Percentiles rank a stretch among this genome's conserved stretches.
These are phyloP conservation scores for Thielaviopsis musarum DNA, from an alignment of 2,329 filamentous ascomycete genomes.

Conservation along the genomic window DNA sequence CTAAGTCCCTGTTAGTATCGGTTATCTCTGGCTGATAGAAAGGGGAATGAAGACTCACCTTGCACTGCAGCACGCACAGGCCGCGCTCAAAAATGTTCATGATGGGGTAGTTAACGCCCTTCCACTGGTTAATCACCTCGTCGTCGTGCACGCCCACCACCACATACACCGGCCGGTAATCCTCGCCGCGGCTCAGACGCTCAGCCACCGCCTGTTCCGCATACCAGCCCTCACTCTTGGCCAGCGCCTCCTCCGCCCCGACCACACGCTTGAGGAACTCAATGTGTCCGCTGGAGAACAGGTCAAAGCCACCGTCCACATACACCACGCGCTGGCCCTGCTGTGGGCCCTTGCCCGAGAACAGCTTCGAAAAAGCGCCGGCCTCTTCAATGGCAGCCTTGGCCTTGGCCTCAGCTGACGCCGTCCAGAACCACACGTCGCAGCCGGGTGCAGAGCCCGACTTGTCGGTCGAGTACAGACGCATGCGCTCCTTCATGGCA, in stretches of 20 bases:
- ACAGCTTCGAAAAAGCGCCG: constrained; percentile 49
- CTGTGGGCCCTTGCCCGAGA: constrained; percentile 52
- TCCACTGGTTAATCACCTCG: constrained; percentile 87
- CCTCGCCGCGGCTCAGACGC: constrained; percentile 47
- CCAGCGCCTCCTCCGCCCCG: constrained; percentile 53
- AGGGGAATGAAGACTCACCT: constrained; percentile 34
- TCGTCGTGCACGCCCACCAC: constrained; percentile 91
- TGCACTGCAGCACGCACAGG: constrained; percentile 87
- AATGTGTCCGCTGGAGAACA: constrained; percentile 94
- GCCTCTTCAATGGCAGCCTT: constrained; percentile 33
- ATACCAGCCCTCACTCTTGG: constrained; percentile 56
- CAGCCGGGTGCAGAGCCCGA: constrained; percentile 62
- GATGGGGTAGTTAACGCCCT: constrained; percentile 95
- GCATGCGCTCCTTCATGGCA: constrained; percentile 61
- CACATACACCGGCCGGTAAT: constrained; percentile 74
- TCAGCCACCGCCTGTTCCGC: constrained; percentile 44
- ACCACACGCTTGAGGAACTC: constrained; percentile 75
- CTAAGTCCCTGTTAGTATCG: constrained; percentile 24
- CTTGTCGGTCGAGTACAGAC: constrained; percentile 75
- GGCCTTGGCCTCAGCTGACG: constrained; percentile 31
- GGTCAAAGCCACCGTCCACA: constrained; percentile 89
- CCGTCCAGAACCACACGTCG: constrained; percentile 72
- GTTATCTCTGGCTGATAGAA: not conserved
- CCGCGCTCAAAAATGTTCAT: constrained; percentile 98
- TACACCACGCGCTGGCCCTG: constrained; percentile 79